These are phyloP conservation scores for Cladosporium sp. DNA, from an alignment of 2,329 filamentous ascomycete genomes.

Conservation along the genomic window DNA sequence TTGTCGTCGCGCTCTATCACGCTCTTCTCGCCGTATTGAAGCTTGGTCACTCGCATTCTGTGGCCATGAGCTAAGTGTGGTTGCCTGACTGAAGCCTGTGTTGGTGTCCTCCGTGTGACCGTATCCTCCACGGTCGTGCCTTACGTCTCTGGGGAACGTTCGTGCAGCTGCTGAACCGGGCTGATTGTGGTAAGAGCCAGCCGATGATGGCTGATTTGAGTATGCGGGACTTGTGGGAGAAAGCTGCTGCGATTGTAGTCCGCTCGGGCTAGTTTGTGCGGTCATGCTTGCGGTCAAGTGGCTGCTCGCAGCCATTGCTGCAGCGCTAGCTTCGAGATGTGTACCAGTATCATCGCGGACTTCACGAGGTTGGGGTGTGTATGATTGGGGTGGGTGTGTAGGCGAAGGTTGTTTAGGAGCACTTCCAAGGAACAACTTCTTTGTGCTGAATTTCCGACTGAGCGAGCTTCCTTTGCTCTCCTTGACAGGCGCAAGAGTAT, in stretches of 20 bases:
- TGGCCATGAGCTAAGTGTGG: conserved; percentile 23
- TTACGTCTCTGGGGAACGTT: conserved; percentile 29
- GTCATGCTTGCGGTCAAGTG: conserved; percentile 53
- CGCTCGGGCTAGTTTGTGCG: conserved; percentile 43
- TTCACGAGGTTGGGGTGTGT: conserved; percentile 33
- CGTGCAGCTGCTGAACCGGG: conserved; percentile 30
- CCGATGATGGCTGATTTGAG: conserved; percentile 34
- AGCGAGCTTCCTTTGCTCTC: conserved; percentile 46
- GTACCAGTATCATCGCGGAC: conserved; percentile 35
- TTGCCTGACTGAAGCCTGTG: conserved; percentile 29
- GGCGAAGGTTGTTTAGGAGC: conserved; percentile 53
- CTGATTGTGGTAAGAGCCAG: conserved; percentile 28
- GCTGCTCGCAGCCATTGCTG: conserved; percentile 51
- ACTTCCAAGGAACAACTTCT: conserved; percentile 52
- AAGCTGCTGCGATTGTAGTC: conserved; percentile 40
- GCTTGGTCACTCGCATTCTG: conserved; percentile 20
- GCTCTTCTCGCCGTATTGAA: conserved; percentile 26
- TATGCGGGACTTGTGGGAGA: conserved; percentile 54
- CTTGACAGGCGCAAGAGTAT: conserved; percentile 31
- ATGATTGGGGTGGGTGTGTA: conserved; percentile 42
- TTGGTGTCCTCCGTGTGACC: conserved; percentile 28
- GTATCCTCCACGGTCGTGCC: conserved; percentile 17
- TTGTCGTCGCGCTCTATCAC: conserved; percentile 28
- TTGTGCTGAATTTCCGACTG: conserved; percentile 55
- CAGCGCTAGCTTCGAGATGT: conserved; percentile 51